Evolutionary conservation across 2,329 filamentous ascomycete genomes (phyloP), one percentile per base, ranked within the genome.

Genomic region (Ceratocystis cubensis): DNA sequence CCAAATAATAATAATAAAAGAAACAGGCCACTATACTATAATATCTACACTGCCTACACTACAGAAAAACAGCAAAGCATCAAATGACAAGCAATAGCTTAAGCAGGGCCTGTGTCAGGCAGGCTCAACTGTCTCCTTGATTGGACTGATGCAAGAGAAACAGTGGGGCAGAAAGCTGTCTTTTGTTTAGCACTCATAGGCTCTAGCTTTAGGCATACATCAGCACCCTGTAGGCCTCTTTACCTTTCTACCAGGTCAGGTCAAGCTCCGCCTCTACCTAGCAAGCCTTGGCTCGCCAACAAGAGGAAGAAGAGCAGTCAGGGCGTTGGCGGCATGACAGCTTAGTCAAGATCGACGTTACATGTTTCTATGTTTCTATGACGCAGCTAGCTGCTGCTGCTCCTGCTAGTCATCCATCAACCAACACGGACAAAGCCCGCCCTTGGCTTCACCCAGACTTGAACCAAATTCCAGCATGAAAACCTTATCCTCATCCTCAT

Each of bases 141-240:
- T 59, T 59, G 56, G 56, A 5, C 28, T n/a, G 28, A 22, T 59
- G 28, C 28, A 10, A 25, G 28, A 15, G 7, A 33, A 59, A 59
- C 28, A 59, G 56, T 33, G 56, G 56, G 28, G 56, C 17, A 25
- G 56, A 7, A 59, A 59, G 30, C 25, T 59, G 56, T 59, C 56
- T 37, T 37, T 8, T 59, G 30, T 17, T 5, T 37, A n/a, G 56
- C 17, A 48, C 46, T 48, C 15, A 0, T n/a, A 25, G 22, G 50
- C 22, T 22, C 20, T 25, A 13, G 22, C 28, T 37, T 59, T 59
- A 30, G 56, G 56, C 56, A 37, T 59, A 30, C 56, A 59, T 37
- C 7, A 25, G 33, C 56, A 15, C 28, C 33, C 13, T 59, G 28
- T 53, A 53, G 20, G 25, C 22, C 48, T 53, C 48, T 28, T 28